These are phyloP conservation scores for Lycium barbarum DNA, from an alignment of 257 asterid species.

Conservation along the genomic window DNA sequence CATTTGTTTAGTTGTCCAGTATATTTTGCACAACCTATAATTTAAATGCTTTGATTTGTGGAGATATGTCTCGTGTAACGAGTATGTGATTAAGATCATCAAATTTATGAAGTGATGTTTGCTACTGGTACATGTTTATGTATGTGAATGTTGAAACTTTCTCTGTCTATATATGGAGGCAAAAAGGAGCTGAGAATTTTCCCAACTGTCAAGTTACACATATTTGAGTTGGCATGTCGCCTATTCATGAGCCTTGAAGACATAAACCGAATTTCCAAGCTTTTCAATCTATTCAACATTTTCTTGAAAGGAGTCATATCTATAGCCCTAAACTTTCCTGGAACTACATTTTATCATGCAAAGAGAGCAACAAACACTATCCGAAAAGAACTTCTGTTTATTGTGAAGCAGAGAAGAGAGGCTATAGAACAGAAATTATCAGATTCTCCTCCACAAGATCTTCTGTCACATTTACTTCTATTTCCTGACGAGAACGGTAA, in stretches of 20 bases:
- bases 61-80: neutral
- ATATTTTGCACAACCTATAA: neutral
- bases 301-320: conserved; percentile 71
- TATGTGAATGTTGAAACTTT: neutral
- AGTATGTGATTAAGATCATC: neutral
- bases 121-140: neutral
- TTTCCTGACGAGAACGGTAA: conserved; percentile 62
- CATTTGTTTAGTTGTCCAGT: neutral
- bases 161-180: conserved; percentile 38
- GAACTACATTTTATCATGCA: conserved; percentile 65
- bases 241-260: conserved; percentile 81
- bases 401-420: conserved; percentile 60
- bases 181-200: conserved; percentile 54
- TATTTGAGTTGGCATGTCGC: conserved; percentile 75
- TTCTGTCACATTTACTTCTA: conserved; percentile 70
- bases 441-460: conserved; percentile 60
- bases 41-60: neutral
- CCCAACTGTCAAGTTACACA: conserved; percentile 60
- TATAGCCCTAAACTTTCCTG: conserved; percentile 66
- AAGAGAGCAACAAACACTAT: conserved; percentile 56
- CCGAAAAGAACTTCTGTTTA: conserved; percentile 45
- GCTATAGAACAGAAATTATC: conserved; percentile 48
- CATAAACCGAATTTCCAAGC: conserved; percentile 47
- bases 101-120: neutral
- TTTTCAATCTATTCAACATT: conserved; percentile 58